Evolutionary conservation across 768 basidiomycete genomes (phyloP).

Genomic region (Leucogyrophana mollusca): DNA sequence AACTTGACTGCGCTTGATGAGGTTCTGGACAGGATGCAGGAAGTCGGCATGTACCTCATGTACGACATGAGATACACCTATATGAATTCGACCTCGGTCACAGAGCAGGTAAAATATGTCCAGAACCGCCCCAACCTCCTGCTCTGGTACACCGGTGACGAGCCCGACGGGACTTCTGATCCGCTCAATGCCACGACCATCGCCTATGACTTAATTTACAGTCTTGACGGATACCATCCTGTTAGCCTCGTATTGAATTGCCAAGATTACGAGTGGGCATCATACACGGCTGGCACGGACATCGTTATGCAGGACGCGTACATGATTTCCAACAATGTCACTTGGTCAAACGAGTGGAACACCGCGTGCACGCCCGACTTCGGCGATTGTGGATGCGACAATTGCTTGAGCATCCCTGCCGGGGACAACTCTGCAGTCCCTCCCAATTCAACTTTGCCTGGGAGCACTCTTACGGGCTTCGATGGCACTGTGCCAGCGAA

Average conservation of each 20-base stretch:
- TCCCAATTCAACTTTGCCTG: conserved; percentile 19
- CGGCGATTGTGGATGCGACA: conserved; percentile 75
- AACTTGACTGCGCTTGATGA: conserved; percentile 55
- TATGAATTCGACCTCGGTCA: conserved; percentile 60
- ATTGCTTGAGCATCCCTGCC: conserved; percentile 44
- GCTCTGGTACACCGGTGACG: conserved; percentile 73
- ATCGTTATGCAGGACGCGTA: conserved; percentile 67
- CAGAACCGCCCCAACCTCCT: conserved; percentile 68
- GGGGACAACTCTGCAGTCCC: conserved; percentile 38
- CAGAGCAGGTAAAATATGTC: conserved; percentile 65
- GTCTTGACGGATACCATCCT: conserved; percentile 65
- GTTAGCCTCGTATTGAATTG: conserved; percentile 66
- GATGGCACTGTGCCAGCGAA: conserved; percentile 22
- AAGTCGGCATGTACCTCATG: conserved; percentile 70
- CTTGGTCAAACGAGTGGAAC: conserved; percentile 57
- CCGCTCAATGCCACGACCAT: conserved; percentile 54
- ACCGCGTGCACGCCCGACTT: conserved; percentile 64
- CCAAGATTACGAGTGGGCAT: conserved; percentile 61
- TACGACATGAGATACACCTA: conserved; percentile 82
- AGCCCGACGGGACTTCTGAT: conserved; percentile 70
- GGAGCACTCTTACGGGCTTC: not conserved
- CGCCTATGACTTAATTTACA: conserved; percentile 56
- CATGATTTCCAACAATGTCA: conserved; percentile 56
- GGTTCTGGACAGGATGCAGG: conserved; percentile 70
- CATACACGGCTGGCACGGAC: conserved; percentile 63